Evolutionary conservation across 148 eudicot species (phyloP), one percentile per base, ranked within the genome.

Genomic region (Salicornia ramosissima): DNA sequence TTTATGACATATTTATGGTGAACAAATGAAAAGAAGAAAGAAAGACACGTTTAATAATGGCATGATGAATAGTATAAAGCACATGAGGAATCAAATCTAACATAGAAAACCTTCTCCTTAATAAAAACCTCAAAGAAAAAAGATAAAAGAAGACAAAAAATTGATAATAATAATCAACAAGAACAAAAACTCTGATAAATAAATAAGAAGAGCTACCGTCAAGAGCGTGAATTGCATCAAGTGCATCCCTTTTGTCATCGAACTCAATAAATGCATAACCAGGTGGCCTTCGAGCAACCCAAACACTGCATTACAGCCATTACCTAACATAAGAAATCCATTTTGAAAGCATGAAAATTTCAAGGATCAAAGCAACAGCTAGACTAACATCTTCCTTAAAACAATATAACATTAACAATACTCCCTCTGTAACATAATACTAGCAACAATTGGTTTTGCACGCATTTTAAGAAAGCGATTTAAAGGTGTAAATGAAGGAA

Each of bases 241-340:
- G 78, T 69, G 96, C 96, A 79, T 90, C 96, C 81, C 93, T 83
- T 46, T 77, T 78, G 71, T 90, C 96, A 83, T 90, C 96, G 67
- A 88, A 90, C 76, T 90, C 93, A 51, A 90, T 79, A 74, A 90
- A 90, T 0, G 93, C 93, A 83, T 90, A 90, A 25, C 96, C 96
- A 13, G 96, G 96, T 4, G 93, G 96, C 75, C 96, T 84, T 71
- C 96, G 78, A 74, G 96, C 96, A 72, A 90, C 96, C 96, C 93
- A 90, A 13, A 90, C 96, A 79, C 96, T 90, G 88, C 86, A 83
- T 69, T 31, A 47, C 60, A 25, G 29, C 29, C 58, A 78, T 52
- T 21, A 9, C 2, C 29, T 26, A 26, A 56, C 46, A 54, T 49
- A 30, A 71, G 29, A n/a, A 26, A 49, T n/a, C 22, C 6, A 49